Percentiles rank a stretch among this genome's conserved stretches.
Evolutionary conservation across 2,329 filamentous ascomycete species (phyloP).

Genomic region (Proliferodiscus dingleyae): DNA sequence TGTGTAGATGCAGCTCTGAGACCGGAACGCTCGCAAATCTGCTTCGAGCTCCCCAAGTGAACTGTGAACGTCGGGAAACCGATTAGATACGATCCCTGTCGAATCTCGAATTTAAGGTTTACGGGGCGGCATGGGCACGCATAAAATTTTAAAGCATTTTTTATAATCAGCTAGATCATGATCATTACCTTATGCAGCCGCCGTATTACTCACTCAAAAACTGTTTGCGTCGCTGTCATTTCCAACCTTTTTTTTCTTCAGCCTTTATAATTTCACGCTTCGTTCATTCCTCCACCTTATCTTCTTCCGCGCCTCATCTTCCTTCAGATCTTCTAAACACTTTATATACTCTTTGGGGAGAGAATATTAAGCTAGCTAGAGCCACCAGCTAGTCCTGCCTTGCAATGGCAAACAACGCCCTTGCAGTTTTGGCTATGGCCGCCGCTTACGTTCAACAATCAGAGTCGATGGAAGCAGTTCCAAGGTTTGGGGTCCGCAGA

Average conservation of each 20-base stretch:
- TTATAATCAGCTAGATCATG: too few relatives aligned
- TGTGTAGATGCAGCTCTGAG: too few relatives aligned
- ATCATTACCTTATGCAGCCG: not conserved
- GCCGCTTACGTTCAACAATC: slow-evolving; percentile 26
- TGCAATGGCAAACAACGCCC: slow-evolving; percentile 24
- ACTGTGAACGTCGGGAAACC: not conserved
- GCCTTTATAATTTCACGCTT: not conserved
- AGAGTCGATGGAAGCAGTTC: slow-evolving; percentile 15
- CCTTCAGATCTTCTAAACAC: too few relatives aligned
- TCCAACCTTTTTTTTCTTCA: not conserved
- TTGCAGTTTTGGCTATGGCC: slow-evolving; percentile 26
- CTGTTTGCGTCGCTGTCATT: not conserved
- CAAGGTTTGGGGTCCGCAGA: slow-evolving; percentile 21
- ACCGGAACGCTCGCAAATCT: too few relatives aligned
- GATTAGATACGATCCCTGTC: not conserved
- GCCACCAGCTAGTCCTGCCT: too few relatives aligned
- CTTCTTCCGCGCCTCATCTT: not conserved
- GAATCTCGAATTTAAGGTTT: too few relatives aligned
- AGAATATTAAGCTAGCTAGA: too few relatives aligned
- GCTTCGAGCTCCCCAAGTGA: too few relatives aligned
- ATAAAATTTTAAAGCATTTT: not conserved
- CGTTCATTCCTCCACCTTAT: not conserved
- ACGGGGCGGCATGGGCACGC: too few relatives aligned
- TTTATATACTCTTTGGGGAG: too few relatives aligned
- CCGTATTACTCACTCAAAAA: slow-evolving; percentile 4